These are phyloP conservation scores for Nyctanthes arbortristis DNA, from an alignment of 257 asterid species.

Conservation along the genomic window DNA sequence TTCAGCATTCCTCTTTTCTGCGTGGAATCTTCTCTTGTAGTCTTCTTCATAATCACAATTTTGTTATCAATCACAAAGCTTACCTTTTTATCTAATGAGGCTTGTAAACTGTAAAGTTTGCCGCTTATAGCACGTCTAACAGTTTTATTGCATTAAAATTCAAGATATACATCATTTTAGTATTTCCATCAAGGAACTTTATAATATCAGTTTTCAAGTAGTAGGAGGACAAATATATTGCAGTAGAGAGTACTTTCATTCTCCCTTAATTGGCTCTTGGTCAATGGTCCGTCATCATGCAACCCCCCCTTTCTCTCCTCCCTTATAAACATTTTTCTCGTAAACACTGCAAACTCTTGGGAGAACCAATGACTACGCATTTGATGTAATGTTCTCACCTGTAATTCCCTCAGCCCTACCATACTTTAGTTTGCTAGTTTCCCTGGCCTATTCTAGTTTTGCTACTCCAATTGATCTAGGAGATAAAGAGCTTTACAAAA, in stretches of 20 bases:
- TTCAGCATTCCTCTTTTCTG: background rate
- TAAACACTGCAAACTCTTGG: background rate
- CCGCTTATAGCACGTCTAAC: background rate
- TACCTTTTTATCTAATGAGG: background rate
- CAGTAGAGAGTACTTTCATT: background rate
- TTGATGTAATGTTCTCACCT: background rate
- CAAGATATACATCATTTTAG: background rate
- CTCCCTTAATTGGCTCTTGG: background rate
- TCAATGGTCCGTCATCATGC: background rate
- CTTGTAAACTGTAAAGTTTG: slow-evolving; percentile 1
- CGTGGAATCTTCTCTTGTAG: background rate
- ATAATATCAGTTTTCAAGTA: background rate
- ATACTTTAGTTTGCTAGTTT: background rate
- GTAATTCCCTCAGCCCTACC: background rate
- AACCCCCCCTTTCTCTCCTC: background rate
- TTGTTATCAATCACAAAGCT: background rate
- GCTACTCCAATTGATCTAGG: no score
- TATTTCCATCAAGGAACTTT: background rate
- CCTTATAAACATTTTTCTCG: background rate
- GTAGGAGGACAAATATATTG: background rate
- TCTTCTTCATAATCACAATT: background rate
- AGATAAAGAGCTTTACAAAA: no score
- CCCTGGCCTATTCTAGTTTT: no score
- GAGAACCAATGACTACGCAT: background rate
- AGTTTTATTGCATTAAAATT: background rate